phyloP scores from a whole-genome alignment of 768 basidiomycete genomes.

The Suillus americanus region DNA sequence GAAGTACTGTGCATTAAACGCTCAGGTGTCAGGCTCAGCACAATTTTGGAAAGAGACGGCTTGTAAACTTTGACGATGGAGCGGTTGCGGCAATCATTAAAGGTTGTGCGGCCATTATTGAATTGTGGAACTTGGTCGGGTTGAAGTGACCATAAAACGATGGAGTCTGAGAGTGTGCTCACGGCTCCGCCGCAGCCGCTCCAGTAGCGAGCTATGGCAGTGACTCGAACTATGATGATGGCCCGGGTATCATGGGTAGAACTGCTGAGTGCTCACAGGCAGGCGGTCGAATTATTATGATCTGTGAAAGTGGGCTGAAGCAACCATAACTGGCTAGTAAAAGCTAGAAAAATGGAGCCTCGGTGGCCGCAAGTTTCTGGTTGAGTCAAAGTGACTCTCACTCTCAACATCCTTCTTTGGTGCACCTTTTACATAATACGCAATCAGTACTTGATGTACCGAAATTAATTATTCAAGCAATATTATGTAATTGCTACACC shows the following conservation, averaged over 20 bases:
- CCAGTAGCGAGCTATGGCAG: not conserved
- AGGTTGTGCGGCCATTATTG: not conserved
- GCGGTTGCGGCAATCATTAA: not conserved
- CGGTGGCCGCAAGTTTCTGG: no score
- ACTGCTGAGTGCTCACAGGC: not conserved
- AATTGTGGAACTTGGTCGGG: not conserved
- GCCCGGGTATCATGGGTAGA: not conserved
- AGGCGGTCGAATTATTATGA: no score
- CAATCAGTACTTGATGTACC: no score
- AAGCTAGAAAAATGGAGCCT: no score
- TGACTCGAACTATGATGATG: not conserved
- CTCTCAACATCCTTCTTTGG: no score
- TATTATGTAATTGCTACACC: no score
- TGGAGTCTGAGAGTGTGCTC: not conserved
- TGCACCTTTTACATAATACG: no score
- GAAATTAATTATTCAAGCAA: no score
- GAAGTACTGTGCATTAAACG: not conserved
- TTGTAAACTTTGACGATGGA: not conserved
- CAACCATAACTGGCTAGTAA: no score
- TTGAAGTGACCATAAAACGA: not conserved
- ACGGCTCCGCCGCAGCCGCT: no score
- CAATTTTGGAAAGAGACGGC: not conserved
- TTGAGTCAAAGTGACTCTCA: no score
- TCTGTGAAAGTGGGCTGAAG: no score
- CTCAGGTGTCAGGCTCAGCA: not conserved